These are phyloP conservation scores for Colletotrichum sp. DNA, from an alignment of 2,329 filamentous ascomycete species.

Conservation along the genomic window DNA sequence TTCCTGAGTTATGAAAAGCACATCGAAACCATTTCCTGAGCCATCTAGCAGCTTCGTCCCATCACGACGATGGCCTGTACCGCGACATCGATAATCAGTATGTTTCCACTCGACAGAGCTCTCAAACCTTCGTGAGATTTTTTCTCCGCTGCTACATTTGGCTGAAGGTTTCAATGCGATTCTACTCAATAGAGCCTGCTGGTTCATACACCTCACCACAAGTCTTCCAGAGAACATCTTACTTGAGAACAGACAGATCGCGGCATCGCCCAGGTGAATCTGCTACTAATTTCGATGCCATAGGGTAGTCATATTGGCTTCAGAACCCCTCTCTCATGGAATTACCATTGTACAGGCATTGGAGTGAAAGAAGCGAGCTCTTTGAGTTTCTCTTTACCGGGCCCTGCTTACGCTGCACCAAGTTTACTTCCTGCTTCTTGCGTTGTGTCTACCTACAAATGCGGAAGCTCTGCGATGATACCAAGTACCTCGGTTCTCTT, in stretches of 20 bases:
- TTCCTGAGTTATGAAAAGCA: neutral
- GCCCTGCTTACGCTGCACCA: neutral
- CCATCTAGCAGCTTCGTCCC: neutral
- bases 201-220: accelerated
- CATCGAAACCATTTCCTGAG: neutral
- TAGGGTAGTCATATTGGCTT: accelerated
- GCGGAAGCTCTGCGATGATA: neutral
- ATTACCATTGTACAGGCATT: accelerated
- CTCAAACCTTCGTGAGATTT: accelerated
- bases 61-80: neutral
- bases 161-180: neutral
- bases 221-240: accelerated
- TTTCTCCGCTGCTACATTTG: accelerated
- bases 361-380: accelerated
- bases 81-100: accelerated
- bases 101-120: neutral
- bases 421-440: neutral
- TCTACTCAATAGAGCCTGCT: neutral
- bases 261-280: neutral
- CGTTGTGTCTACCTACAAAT: accelerated
- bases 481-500: neutral
- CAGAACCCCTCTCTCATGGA: neutral
- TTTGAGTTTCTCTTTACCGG: neutral
- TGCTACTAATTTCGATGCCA: neutral
- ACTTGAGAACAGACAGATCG: neutral